Evolutionary conservation across 148 eudicot species (phyloP).

Genomic region (Cornus kousa): DNA sequence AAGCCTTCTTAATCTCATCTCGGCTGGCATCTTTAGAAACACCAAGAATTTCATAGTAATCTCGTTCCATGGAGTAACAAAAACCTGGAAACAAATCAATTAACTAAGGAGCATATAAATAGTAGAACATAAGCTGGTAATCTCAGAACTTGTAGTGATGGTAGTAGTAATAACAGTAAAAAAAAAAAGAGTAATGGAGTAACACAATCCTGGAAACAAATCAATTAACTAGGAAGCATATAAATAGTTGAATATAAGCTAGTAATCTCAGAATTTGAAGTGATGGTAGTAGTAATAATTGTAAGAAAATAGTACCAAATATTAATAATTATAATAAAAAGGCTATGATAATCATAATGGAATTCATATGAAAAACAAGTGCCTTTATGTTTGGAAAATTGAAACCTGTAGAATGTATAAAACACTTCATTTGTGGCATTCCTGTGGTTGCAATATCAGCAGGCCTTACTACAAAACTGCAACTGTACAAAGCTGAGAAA

Average conservation of each 20-base stretch:
- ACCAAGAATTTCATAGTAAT: slow-evolving; percentile 76
- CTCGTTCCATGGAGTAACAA: slow-evolving; percentile 32
- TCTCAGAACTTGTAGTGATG: not conserved
- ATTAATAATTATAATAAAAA: not conserved
- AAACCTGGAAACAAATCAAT: slow-evolving; percentile 42
- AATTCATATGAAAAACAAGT: not conserved
- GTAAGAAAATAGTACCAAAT: not conserved
- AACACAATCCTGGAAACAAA: slow-evolving; percentile 46
- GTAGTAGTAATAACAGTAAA: not conserved
- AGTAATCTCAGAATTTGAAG: not conserved
- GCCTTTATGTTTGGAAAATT: no score
- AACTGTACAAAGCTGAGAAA: slow-evolving; percentile 27
- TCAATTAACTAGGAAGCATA: not conserved
- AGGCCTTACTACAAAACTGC: slow-evolving; percentile 16
- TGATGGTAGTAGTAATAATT: not conserved
- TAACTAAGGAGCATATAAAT: slow-evolving; percentile 6
- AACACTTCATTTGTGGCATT: slow-evolving; percentile 33
- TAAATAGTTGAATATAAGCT: not conserved
- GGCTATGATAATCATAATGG: not conserved
- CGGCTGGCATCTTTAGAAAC: slow-evolving; percentile 59
- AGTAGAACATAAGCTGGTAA: not conserved
- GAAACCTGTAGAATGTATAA: slow-evolving; percentile 74
- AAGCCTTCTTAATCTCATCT: slow-evolving; percentile 87
- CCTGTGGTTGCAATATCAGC: slow-evolving; percentile 26
- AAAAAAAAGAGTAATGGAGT: slow-evolving; percentile 9